phyloP scores from a whole-genome alignment of 148 eudicot species.

The Rhododendron ferrugineum region DNA sequence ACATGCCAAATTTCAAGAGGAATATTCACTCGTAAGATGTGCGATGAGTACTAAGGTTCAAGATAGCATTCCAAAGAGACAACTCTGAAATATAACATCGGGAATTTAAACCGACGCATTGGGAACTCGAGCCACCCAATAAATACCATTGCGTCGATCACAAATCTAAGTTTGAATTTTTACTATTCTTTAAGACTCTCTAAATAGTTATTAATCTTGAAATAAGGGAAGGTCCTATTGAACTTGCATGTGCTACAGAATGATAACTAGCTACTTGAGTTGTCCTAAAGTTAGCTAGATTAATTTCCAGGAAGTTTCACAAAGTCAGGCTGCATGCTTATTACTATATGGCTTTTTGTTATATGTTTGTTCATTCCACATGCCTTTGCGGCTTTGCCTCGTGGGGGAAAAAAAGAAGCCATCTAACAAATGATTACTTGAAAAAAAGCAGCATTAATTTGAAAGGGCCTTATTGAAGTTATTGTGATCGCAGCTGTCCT shows the following conservation, averaged over 20 bases:
- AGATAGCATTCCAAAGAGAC: too few relatives aligned
- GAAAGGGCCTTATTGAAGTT: background rate
- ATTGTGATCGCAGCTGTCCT: background rate
- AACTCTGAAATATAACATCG: too few relatives aligned
- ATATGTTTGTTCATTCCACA: background rate
- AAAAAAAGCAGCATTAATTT: background rate
- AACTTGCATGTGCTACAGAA: background rate
- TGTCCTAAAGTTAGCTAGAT: background rate
- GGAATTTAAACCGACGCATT: too few relatives aligned
- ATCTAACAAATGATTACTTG: slow-evolving; percentile 10
- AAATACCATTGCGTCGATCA: too few relatives aligned
- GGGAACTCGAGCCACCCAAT: too few relatives aligned
- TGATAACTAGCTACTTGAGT: background rate
- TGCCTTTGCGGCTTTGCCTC: background rate
- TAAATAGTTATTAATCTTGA: background rate
- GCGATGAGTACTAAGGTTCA: too few relatives aligned
- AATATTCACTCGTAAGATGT: too few relatives aligned
- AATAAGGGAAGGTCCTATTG: background rate
- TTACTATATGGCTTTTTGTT: background rate
- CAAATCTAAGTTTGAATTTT: background rate
- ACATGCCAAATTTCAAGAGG: too few relatives aligned
- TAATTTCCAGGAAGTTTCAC: background rate
- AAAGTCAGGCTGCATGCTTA: slow-evolving; percentile 9
- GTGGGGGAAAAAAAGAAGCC: background rate
- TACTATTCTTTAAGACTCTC: background rate